These are phyloP conservation scores for Chaetomium olivaceum DNA, from an alignment of 2,329 filamentous ascomycete genomes.

Conservation along the genomic window DNA sequence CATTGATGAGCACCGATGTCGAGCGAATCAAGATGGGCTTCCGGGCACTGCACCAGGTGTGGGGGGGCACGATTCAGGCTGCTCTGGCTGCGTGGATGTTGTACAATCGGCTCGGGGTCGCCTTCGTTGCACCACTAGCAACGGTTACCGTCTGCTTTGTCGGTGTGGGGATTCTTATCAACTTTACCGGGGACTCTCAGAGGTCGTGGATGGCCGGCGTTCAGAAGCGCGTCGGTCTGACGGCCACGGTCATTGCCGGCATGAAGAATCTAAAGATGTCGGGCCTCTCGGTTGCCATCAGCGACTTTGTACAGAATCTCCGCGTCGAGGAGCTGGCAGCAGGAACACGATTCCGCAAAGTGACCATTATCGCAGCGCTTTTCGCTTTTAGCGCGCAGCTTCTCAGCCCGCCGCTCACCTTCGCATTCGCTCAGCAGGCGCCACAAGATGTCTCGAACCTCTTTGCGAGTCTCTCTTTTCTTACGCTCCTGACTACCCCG, in stretches of 20 bases:
- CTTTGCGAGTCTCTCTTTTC: conserved; percentile 30
- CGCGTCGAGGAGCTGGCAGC: conserved; percentile 36
- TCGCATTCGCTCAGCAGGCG: conserved; percentile 28
- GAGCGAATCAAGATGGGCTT: conserved; percentile 40
- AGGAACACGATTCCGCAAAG: conserved; percentile 35
- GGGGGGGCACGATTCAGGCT: conserved; percentile 40
- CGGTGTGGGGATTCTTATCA: conserved; percentile 26
- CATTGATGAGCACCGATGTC: conserved; percentile 44
- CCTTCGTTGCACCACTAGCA: conserved; percentile 39
- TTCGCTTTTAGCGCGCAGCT: conserved; percentile 40
- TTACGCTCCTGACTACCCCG: conserved; percentile 28
- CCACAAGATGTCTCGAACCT: conserved; percentile 25
- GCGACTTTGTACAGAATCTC: conserved; percentile 33
- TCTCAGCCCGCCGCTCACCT: conserved; percentile 41
- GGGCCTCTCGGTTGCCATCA: conserved; percentile 36
- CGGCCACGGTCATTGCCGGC: conserved; percentile 43
- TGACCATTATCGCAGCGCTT: conserved; percentile 33
- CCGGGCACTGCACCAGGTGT: conserved; percentile 39
- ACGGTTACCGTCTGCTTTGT: conserved; percentile 34
- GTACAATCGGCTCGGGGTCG: conserved; percentile 36
- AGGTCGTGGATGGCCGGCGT: conserved; percentile 46
- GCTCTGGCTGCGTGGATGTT: conserved; percentile 40
- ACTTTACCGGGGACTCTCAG: conserved; percentile 31
- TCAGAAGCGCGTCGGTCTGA: conserved; percentile 46
- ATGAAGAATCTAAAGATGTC: conserved; percentile 51